A percentile compares a stretch with the other conserved stretches of the same genome.
Evolutionary conservation across 2,329 filamentous ascomycete genomes (phyloP).

Genomic region (Fusarium sp.): DNA sequence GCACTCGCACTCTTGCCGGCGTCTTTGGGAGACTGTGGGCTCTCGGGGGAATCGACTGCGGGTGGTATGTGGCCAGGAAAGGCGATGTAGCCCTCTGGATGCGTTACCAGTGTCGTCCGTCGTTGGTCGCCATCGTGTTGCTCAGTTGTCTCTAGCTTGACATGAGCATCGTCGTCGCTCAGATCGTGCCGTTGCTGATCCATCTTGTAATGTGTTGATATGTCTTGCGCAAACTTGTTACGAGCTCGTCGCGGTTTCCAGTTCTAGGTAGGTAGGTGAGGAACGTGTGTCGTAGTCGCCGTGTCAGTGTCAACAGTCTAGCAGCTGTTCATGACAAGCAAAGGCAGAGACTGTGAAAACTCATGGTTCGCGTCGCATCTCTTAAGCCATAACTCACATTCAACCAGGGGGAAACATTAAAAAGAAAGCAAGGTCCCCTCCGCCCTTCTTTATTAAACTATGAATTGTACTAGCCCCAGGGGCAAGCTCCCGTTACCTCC

Average conservation of each 20-base stretch:
- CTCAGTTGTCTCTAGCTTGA: slow-evolving; percentile 25
- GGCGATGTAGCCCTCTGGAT: slow-evolving; percentile 25
- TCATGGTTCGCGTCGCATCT: background rate
- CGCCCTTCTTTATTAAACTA: background rate
- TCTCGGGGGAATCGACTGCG: slow-evolving; percentile 26
- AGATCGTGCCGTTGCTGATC: slow-evolving; percentile 14
- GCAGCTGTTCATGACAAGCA: background rate
- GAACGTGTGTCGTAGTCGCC: background rate
- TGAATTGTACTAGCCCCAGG: background rate
- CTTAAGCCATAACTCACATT: background rate
- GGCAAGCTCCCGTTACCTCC: slow-evolving; percentile 14
- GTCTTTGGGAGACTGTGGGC: slow-evolving; percentile 23
- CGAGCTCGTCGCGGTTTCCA: background rate
- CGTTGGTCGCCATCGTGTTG: slow-evolving; percentile 14
- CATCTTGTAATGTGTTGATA: slow-evolving; percentile 5
- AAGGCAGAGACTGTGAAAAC: background rate
- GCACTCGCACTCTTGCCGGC: background rate
- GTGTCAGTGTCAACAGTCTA: slow-evolving; percentile 19
- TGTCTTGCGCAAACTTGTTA: background rate
- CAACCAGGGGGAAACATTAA: background rate
- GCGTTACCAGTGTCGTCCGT: slow-evolving; percentile 22
- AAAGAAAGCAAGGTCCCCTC: background rate
- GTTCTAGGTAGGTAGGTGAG: background rate
- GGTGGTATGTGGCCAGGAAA: slow-evolving; percentile 29
- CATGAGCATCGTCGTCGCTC: slow-evolving; percentile 8